Evolutionary conservation across 306 rosid species (phyloP), one percentile per base, ranked within the genome.

Genomic region (Hylodesmum podocarpum): DNA sequence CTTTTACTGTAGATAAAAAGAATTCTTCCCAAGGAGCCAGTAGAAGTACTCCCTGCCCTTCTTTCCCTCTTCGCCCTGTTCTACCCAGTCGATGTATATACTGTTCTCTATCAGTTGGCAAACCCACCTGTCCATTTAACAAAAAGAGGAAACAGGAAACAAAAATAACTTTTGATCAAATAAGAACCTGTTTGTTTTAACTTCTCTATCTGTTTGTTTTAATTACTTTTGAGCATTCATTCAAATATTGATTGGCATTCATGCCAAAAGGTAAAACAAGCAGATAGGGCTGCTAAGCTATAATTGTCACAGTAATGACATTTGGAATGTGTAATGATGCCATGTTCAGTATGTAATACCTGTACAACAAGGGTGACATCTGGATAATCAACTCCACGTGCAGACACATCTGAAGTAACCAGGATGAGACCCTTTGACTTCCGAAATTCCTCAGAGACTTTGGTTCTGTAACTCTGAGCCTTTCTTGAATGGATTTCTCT

Each of bases 341-440:
- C 22, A 72, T 51, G 50, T 72, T 80, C n/a, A n/a, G 41, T 43
- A 54, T 58, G 36, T 62, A 46, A 41, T 83, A 90, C 99, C 91
- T 95, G 99, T 76, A 95, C 62, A 31, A 95, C 99, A 71, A 95
- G 96, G 39, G 96, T 83, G 62, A 95, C 99, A 72, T 92, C 97
- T 22, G 97, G 99, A 84, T 95, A 95, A 82, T 95, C 99, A 66
- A 95, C 99, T 66, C 99, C 97, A 1, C 99, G 97, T 27, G 99
- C 99, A 36, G 99, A 95, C 14, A 95, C 97, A 73, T 95, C 99
- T 7, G 99, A 95, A 31, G 99, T 95, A 28, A 95, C 97, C 54
- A 95, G 88, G 78, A 91, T 92, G 69, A 92, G 88, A 65, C 96
- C 91, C 85, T 92, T 95, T 53, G 99, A 95, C 86, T 89, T 92